These are phyloP conservation scores for Iris macrosiphon DNA, from an alignment of 106 monocot genomes.

Conservation along the genomic window DNA sequence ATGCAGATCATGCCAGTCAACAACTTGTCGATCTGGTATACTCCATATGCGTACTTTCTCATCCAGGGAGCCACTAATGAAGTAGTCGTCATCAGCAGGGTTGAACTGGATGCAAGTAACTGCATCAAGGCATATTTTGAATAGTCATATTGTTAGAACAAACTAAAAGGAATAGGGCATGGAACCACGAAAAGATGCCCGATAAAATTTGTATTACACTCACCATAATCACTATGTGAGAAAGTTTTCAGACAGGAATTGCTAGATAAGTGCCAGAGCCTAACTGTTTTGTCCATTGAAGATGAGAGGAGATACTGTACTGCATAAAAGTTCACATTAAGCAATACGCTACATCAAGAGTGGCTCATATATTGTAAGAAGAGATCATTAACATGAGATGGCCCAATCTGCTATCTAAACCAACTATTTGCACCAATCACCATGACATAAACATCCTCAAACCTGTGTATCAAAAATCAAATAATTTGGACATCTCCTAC, in stretches of 20 bases:
- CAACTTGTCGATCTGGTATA: slow-evolving; percentile 75
- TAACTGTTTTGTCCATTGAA: slow-evolving; percentile 85
- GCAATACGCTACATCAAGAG: too few species aligned
- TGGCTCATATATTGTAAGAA: too few species aligned
- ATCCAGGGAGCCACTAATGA: slow-evolving; percentile 91
- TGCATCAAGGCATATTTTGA: slow-evolving; percentile 19
- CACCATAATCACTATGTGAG: slow-evolving; percentile 78
- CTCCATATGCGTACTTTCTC: slow-evolving; percentile 94
- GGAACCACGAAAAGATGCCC: too few species aligned
- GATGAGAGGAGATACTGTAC: slow-evolving; percentile 75
- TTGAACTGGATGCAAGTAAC: slow-evolving; percentile 98
- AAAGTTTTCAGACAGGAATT: slow-evolving; percentile 67
- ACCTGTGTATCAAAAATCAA: too few species aligned
- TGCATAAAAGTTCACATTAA: slow-evolving; percentile 3
- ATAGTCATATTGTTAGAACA: neutral
- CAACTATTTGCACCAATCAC: too few species aligned
- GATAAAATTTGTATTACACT: neutral
- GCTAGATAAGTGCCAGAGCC: slow-evolving; percentile 77
- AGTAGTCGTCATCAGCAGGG: slow-evolving; percentile 79
- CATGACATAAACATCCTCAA: too few species aligned
- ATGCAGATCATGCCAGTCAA: slow-evolving; percentile 95
- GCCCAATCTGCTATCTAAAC: too few species aligned
- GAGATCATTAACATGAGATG: too few species aligned
- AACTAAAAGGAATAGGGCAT: neutral
- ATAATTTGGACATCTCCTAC: too few species aligned